These are phyloP conservation scores for Iberis pinnata DNA, from an alignment of 345 rosid genomes.

Conservation along the genomic window DNA sequence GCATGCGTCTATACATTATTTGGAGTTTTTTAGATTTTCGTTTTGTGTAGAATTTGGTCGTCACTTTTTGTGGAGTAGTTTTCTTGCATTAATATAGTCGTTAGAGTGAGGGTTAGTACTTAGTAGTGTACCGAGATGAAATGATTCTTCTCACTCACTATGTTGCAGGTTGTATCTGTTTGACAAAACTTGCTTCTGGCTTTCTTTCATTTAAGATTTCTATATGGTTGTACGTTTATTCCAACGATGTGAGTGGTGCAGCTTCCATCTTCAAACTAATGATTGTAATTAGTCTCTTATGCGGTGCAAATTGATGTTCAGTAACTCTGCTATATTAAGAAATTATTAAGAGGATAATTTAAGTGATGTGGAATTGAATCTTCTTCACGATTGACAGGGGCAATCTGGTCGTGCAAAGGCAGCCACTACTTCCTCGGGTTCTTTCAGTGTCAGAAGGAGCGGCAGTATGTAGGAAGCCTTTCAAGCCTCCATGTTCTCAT, in stretches of 20 bases:
- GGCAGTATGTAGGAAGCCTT: constrained; percentile 84
- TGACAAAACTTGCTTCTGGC: background rate
- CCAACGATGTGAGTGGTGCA: background rate
- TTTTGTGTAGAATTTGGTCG: background rate
- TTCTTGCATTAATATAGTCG: background rate
- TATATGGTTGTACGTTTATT: background rate
- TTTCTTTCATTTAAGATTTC: background rate
- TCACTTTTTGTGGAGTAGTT: background rate
- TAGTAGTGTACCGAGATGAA: background rate
- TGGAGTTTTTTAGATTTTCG: background rate
- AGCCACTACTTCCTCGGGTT: constrained; percentile 75
- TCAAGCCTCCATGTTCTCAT: constrained; percentile 70
- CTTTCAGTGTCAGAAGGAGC: constrained; percentile 86
- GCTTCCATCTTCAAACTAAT: constrained; percentile 8
- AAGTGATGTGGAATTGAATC: constrained; percentile 13
- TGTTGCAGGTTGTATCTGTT: background rate
- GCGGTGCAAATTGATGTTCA: background rate
- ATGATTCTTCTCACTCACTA: background rate
- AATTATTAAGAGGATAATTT: background rate
- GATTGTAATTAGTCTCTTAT: constrained; percentile 1
- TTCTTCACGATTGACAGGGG: constrained; percentile 47
- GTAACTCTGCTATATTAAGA: background rate
- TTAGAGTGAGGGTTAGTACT: background rate
- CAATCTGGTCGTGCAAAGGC: constrained; percentile 70
- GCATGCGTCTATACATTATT: background rate